Base-by-base conservation (phyloP, 1,284 basidiomycete genomes). In the Rhodofomes roseus region DNA sequence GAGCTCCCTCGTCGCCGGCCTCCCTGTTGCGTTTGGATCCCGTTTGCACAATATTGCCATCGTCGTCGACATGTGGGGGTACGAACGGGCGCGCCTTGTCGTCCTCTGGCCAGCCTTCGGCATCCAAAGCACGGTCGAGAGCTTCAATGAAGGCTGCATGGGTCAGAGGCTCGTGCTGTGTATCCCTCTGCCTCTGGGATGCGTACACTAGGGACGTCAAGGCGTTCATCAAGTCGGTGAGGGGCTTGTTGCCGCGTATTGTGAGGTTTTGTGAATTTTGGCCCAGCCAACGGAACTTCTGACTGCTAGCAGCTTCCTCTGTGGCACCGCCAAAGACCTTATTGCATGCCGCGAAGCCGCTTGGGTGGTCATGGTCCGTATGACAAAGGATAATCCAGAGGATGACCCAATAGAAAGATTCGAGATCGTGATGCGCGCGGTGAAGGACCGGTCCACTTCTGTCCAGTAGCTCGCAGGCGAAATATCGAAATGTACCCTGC, bases 401-500 rank as follows among this genome's bases (percentile, higher is more conserved):
- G 5, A 64, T 44, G 22, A 60, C 54, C 63, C 63, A 64, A 40
- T 51, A 55, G 52, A 57, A 60, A 0, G 60, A 64, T 25, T 64
- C 63, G 4, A 64, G 56, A 31, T 64, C 63, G 27, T 64, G 63
- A 8, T 52, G 23, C 9, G 34, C 27, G 1, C 34, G n/a, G 14
- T 63, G 60, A 4, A 39, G 27, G 16, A 41, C 12, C 8, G 14
- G 8, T 7, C 8, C 31, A 7, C 12, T 14, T 7, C 6, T 23
- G 9, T 22, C 4, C n/a, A 51, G 22, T 0, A 58, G 37, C 16
- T 48, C 50, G 22, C 54, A 3, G 37, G 37, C 37, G 16, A 16
- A 39, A 16, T 39, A 39, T 4, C 37, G 37, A 39, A 39, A 39
- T 4, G 14, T 8, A 4, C 14, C 37, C 37, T 39, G n/a, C n/a